These are phyloP conservation scores for Schwanniomyces occidentalis DNA, from an alignment of 805 yeast species.

Conservation along the genomic window DNA sequence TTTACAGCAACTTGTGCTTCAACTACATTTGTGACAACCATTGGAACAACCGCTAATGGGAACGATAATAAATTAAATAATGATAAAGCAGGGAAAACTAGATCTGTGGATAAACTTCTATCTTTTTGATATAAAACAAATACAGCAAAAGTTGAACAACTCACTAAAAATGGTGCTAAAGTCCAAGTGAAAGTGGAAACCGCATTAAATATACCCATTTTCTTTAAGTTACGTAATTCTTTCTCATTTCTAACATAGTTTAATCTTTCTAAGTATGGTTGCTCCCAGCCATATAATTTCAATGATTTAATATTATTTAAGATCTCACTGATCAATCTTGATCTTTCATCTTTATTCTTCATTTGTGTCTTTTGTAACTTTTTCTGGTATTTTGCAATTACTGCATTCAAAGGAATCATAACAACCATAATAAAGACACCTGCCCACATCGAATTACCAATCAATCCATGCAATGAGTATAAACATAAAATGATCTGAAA, in stretches of 20 bases:
- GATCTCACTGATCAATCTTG: conserved; percentile 84
- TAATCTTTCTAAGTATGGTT: conserved; percentile 73
- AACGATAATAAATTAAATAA: conserved; percentile 84
- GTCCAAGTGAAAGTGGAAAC: conserved; percentile 75
- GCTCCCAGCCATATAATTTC: conserved; percentile 95
- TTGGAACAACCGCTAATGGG: conserved; percentile 92
- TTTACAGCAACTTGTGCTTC: conserved; percentile 85
- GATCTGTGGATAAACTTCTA: conserved; percentile 80
- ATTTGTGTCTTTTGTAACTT: conserved; percentile 79
- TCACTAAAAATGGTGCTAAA: conserved; percentile 85
- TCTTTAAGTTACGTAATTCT: conserved; percentile 74
- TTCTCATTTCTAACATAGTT: conserved; percentile 83
- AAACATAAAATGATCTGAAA: conserved; percentile 81
- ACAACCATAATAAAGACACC: conserved; percentile 80
- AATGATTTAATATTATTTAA: conserved; percentile 89
- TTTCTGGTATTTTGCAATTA: conserved; percentile 67
- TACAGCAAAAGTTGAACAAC: conserved; percentile 84
- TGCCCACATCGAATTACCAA: conserved; percentile 95
- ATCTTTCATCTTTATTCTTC: conserved; percentile 89
- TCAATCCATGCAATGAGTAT: conserved; percentile 63
- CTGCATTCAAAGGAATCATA: conserved; percentile 78
- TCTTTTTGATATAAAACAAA: conserved; percentile 62
- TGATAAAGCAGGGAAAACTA: conserved; percentile 88
- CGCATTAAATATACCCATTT: conserved; percentile 72
- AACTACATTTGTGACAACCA: conserved; percentile 79